phyloP scores from a whole-genome alignment of 2,329 filamentous ascomycete species.

The Colletotrichum sp. region DNA sequence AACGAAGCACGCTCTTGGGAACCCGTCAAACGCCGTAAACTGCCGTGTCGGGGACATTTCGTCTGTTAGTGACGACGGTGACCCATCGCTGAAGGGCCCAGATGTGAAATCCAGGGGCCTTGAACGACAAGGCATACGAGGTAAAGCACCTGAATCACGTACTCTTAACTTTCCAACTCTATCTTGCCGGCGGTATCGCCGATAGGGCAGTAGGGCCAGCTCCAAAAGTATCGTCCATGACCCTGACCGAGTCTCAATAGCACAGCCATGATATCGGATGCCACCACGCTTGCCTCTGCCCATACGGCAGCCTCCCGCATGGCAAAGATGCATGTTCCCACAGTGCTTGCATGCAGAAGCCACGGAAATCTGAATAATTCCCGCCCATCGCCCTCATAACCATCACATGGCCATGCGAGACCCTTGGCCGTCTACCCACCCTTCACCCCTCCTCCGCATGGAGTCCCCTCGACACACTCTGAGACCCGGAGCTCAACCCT shows the following conservation, averaged over 20 bases:
- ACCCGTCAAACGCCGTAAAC: background rate
- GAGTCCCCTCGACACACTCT: conserved; percentile 10
- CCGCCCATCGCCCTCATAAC: background rate
- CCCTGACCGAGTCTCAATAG: background rate
- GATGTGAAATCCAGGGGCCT: background rate
- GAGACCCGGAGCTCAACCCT: conserved; percentile 17
- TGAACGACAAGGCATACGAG: background rate
- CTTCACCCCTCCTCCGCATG: background rate
- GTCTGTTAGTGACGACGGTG: background rate
- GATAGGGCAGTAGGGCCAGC: background rate
- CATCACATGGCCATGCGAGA: background rate
- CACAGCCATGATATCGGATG: background rate
- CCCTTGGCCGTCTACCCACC: background rate
- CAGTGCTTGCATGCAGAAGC: background rate
- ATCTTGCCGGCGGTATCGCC: background rate
- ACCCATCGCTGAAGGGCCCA: background rate
- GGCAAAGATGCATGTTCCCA: background rate
- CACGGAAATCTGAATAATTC: background rate
- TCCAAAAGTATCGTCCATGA: background rate
- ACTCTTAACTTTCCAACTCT: background rate
- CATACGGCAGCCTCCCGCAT: background rate
- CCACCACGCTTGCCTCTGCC: background rate
- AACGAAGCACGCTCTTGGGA: background rate
- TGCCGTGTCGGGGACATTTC: background rate
- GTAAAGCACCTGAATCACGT: background rate